Base-by-base conservation (phyloP, 352 stramenopile genomes). In the Globisporangium ultimum region DNA sequence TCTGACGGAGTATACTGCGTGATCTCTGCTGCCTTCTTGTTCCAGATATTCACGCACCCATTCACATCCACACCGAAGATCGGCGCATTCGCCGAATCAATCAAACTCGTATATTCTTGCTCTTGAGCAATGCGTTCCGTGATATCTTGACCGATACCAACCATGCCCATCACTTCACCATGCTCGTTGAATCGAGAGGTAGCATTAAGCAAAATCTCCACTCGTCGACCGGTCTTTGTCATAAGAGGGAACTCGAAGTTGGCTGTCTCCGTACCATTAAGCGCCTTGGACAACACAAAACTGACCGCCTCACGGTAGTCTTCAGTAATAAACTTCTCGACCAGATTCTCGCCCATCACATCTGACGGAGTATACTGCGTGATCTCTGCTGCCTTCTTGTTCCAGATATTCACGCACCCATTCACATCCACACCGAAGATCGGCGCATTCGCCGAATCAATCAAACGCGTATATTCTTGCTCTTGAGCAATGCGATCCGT, bases 331-430 rank as follows among this genome's bases (percentile, higher is more conserved):
- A 95, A 91, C 46, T 80, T 75, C 15, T 87, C 65, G 13, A 96
- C 84, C 2, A 97, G 55, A 12, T 78, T 64, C 36, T 83, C 34
- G 84, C 81, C 88, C 47, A 97, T 84, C 7, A 90, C 89, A 53
- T 97, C 88, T 50, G 89, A 63, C 42, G 81, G 83, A 22, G 69
- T 78, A 63, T 92, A 97, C 45, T 93, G 88, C 21, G 86, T 96
- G 43, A 91, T 85, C 18, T 83, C 84, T 13, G 79, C 76, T 3
- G 82, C 87, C 63, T 94, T 96, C 32, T 92, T 77, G 64, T 98
- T 93, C 83, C 80, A 91, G 46, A 90, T 88, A 18, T 86, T 91
- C 38, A 93, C 78, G 6, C 71, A 58, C 17, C 68, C 71, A 14
- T 95, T 32, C 24, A 32, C 24, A 5, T 32, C 24, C 24, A 32